Evolutionary conservation across 768 basidiomycete genomes (phyloP).

Genomic region (Trametes cubensis): DNA sequence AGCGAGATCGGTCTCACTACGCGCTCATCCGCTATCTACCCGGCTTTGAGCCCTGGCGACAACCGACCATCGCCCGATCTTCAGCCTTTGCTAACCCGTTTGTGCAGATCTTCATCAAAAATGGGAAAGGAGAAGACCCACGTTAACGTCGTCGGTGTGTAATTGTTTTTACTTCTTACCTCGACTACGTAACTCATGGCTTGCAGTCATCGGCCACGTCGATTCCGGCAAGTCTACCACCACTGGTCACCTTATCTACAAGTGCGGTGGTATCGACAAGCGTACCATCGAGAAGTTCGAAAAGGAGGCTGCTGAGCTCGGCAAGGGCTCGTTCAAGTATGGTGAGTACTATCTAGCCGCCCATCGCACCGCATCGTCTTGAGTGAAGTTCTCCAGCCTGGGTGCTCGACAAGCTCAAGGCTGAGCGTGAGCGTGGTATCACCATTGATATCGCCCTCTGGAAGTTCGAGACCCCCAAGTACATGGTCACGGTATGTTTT

Average conservation of each 20-base stretch:
- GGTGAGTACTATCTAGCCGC: conserved; percentile 52
- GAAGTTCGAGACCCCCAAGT: conserved; percentile 99
- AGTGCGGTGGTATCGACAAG: conserved; percentile 99
- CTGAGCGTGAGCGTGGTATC: conserved; percentile 99
- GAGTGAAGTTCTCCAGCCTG: conserved; percentile 65
- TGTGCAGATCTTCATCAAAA: conserved; percentile 55
- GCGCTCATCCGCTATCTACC: conserved; percentile 24
- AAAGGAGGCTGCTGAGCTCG: conserved; percentile 99
- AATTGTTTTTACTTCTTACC: conserved; percentile 26
- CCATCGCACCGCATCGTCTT: conserved; percentile 21
- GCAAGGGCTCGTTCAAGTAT: conserved; percentile 99
- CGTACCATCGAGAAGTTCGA: conserved; percentile 99
- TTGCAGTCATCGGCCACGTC: conserved; percentile 95
- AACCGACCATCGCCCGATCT: conserved; percentile 38
- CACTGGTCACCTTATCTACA: conserved; percentile 99
- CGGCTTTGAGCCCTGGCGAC: conserved; percentile 10
- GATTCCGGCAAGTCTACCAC: conserved; percentile 99
- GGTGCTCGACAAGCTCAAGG: conserved; percentile 99
- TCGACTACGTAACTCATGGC: conserved; percentile 34
- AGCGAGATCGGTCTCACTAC: conserved; percentile 9
- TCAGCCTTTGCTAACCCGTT: conserved; percentile 12
- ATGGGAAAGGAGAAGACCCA: conserved; percentile 97
- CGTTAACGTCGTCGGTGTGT: conserved; percentile 96
- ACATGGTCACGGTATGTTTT: conserved; percentile 79
- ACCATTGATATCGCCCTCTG: conserved; percentile 99